Evolutionary conservation across 768 basidiomycete species (phyloP).

Genomic region (Termitomyces sp.): DNA sequence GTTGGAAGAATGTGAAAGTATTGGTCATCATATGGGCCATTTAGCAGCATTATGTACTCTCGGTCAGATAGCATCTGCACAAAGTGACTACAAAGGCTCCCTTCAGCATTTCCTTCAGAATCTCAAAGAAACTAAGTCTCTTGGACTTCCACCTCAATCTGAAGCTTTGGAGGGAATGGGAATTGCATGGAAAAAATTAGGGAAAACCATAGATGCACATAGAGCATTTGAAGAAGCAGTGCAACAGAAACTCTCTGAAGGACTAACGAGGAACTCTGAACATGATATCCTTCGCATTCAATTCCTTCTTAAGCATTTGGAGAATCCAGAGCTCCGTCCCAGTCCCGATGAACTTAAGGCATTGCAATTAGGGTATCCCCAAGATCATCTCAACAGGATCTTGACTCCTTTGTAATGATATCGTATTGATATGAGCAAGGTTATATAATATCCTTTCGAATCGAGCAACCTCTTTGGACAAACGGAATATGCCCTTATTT

Average conservation of each 20-base stretch:
- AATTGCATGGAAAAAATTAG: background rate
- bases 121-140: background rate
- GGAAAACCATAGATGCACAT: background rate
- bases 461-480: too few species aligned
- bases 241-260: background rate
- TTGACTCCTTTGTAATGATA: background rate
- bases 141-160: background rate
- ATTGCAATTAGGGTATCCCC: background rate
- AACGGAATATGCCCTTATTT: too few species aligned
- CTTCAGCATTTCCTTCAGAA: background rate
- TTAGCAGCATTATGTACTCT: background rate
- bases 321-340: background rate
- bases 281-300: background rate
- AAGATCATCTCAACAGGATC: background rate
- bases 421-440: background rate
- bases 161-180: constrained; percentile 1
- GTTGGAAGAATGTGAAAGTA: background rate
- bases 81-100: background rate
- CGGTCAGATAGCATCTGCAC: background rate
- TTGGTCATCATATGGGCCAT: background rate
- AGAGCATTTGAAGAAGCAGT: constrained; percentile 2
- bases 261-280: background rate
- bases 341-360: background rate
- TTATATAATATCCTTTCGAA: background rate
- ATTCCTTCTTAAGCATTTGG: background rate